Conservation (phyloP, 1,284 basidiomycete species). For the Exobasidium rhododendri region DNA sequence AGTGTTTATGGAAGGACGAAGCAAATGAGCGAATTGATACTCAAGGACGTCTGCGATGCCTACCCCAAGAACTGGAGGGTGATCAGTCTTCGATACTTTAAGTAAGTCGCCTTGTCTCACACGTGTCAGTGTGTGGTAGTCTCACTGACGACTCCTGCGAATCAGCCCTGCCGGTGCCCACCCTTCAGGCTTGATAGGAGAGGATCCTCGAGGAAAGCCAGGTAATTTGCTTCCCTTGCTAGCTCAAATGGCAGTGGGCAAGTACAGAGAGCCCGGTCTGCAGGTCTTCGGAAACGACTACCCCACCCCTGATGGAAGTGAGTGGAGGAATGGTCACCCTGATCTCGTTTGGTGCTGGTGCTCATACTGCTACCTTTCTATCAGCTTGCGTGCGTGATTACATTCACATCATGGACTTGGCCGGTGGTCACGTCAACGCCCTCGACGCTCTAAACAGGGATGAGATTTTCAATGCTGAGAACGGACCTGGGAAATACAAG, state of each 20-base stretch:
- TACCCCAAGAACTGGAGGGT: slow-evolving; percentile 70
- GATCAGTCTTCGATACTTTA: slow-evolving; percentile 86
- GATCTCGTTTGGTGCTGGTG: not conserved
- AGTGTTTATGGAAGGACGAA: slow-evolving; percentile 95
- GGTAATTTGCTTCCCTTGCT: slow-evolving; percentile 92
- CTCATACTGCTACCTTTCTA: not conserved
- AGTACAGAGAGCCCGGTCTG: slow-evolving; percentile 73
- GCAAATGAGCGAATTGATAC: slow-evolving; percentile 85
- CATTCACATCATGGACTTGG: slow-evolving; percentile 92
- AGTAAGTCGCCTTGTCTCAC: no score
- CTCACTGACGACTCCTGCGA: no score
- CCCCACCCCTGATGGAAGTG: slow-evolving; percentile 84
- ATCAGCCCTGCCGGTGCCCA: slow-evolving; percentile 94
- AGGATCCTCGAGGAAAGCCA: slow-evolving; percentile 90
- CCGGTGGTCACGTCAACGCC: slow-evolving; percentile 86
- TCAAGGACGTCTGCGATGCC: slow-evolving; percentile 82
- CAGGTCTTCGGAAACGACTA: slow-evolving; percentile 98
- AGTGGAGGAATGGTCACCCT: slow-evolving; percentile 13
- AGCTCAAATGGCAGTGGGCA: slow-evolving; percentile 91
- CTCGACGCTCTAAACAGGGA: slow-evolving; percentile 75
- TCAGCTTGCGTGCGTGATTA: slow-evolving; percentile 72
- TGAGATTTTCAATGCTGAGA: slow-evolving; percentile 34
- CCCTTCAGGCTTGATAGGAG: slow-evolving; percentile 90
- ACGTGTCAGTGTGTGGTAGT: no score
- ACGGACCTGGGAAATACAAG: slow-evolving; percentile 65